Evolutionary conservation across 768 basidiomycete species (phyloP).

Genomic region (Tricholoma terreum): DNA sequence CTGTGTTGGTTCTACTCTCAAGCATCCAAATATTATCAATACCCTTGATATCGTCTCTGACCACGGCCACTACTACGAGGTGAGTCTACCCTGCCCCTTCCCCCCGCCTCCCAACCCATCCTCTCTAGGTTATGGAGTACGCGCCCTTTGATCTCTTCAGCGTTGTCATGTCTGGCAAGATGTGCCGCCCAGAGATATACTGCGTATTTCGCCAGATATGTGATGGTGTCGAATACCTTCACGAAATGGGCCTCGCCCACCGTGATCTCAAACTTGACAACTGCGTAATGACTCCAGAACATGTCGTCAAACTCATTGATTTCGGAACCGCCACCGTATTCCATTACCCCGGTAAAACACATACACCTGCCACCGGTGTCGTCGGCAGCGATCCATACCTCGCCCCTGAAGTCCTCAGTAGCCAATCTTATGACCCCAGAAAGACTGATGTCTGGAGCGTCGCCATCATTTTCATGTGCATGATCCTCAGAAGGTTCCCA

Average conservation of each 20-base stretch:
- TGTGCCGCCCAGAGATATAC: slow-evolving; percentile 97
- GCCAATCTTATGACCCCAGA: slow-evolving; percentile 86
- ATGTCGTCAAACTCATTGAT: slow-evolving; percentile 98
- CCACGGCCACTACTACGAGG: slow-evolving; percentile 98
- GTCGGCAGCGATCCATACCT: slow-evolving; percentile 98
- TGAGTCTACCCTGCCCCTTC: slow-evolving; percentile 31
- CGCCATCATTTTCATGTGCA: slow-evolving; percentile 98
- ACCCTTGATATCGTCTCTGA: slow-evolving; percentile 98
- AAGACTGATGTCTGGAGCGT: slow-evolving; percentile 99
- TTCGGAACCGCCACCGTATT: slow-evolving; percentile 99
- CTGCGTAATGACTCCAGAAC: slow-evolving; percentile 95
- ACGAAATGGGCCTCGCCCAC: slow-evolving; percentile 95
- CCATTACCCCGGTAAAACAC: slow-evolving; percentile 92
- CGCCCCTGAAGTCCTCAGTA: slow-evolving; percentile 88
- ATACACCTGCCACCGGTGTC: slow-evolving; percentile 78
- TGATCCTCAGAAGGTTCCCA: slow-evolving; percentile 95
- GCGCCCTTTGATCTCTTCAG: slow-evolving; percentile 98
- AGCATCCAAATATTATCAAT: slow-evolving; percentile 95
- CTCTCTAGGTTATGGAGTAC: slow-evolving; percentile 93
- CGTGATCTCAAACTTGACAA: slow-evolving; percentile 99
- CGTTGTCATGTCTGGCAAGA: slow-evolving; percentile 99
- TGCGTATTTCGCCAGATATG: slow-evolving; percentile 99
- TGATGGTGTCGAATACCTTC: slow-evolving; percentile 96
- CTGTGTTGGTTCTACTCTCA: slow-evolving; percentile 93
- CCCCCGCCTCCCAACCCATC: slow-evolving; percentile 7